These are phyloP conservation scores for Cryptococcus sp. DNA, from an alignment of 1,284 basidiomycete genomes.

Conservation along the genomic window DNA sequence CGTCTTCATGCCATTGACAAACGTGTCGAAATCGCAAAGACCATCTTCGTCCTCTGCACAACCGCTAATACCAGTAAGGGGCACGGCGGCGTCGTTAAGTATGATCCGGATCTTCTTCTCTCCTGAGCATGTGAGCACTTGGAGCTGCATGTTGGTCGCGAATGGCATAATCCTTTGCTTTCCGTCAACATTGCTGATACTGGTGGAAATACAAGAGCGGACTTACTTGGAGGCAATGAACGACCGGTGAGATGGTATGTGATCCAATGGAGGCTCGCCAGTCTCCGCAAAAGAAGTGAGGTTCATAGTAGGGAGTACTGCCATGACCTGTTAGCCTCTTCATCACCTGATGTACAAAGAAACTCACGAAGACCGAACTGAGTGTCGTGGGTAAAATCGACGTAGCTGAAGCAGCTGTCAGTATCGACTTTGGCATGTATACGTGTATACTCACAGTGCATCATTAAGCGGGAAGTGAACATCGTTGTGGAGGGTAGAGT, in stretches of 20 bases:
- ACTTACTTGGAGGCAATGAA: constrained; percentile 50
- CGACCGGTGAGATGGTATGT: constrained; percentile 63
- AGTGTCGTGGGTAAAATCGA: constrained; percentile 52
- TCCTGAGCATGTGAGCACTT: constrained; percentile 59
- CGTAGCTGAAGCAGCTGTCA: constrained; percentile 26
- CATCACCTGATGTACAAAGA: not conserved
- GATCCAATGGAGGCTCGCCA: constrained; percentile 70
- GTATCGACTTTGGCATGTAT: not conserved
- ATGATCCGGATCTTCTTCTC: constrained; percentile 55
- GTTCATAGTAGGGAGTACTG: constrained; percentile 64
- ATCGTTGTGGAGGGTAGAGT: constrained; percentile 60
- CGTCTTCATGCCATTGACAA: constrained; percentile 58
- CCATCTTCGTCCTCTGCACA: constrained; percentile 60
- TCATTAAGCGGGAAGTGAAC: constrained; percentile 65
- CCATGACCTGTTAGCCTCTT: constrained; percentile 9
- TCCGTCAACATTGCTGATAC: not conserved
- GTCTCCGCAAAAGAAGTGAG: constrained; percentile 66
- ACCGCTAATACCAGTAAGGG: constrained; percentile 62
- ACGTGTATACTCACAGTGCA: constrained; percentile 57
- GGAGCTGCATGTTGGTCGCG: constrained; percentile 61
- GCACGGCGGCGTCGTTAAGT: constrained; percentile 63
- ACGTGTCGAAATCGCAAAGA: constrained; percentile 60
- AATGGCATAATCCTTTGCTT: constrained; percentile 55
- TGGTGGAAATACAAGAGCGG: not conserved
- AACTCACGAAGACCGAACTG: constrained; percentile 47